These are phyloP conservation scores for Trypanosoma lewisi DNA, from an alignment of 208 protist genomes.

Conservation along the genomic window DNA sequence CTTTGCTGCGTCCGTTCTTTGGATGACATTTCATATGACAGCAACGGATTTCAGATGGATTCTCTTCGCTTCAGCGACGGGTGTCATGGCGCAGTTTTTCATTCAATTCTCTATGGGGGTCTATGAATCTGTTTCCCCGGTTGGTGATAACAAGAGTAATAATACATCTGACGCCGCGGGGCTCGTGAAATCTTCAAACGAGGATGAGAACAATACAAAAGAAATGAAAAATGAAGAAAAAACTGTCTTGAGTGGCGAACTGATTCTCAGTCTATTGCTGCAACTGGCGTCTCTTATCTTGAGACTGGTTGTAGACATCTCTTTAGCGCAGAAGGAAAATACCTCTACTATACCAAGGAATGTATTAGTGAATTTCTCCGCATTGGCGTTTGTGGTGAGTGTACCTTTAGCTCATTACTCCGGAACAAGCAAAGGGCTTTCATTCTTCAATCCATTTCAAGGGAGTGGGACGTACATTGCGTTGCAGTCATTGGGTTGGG, in stretches of 20 bases:
- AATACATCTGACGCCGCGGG: too few species aligned
- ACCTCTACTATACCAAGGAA: constrained; percentile 22
- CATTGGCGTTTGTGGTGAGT: constrained; percentile 41
- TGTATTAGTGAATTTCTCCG: constrained; percentile 32
- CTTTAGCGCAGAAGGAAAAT: constrained; percentile 30
- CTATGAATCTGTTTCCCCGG: not conserved
- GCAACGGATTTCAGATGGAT: constrained; percentile 28
- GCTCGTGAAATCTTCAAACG: too few species aligned
- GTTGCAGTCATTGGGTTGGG: constrained; percentile 76
- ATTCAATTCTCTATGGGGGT: constrained; percentile 20
- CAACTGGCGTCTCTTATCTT: constrained; percentile 49
- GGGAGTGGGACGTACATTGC: constrained; percentile 66
- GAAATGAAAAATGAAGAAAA: constrained; percentile 2
- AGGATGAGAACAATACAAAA: not conserved
- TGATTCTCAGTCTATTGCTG: constrained; percentile 57
- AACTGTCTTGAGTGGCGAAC: constrained; percentile 56
- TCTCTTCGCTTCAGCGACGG: constrained; percentile 12
- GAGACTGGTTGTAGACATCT: constrained; percentile 57
- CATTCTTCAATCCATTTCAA: constrained; percentile 53
- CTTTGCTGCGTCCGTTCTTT: constrained; percentile 47
- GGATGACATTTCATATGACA: constrained; percentile 41
- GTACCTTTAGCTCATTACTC: constrained; percentile 71
- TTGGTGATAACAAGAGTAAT: too few species aligned
- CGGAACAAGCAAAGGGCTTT: constrained; percentile 57
- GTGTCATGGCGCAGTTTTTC: constrained; percentile 11